Percentiles rank a stretch among this genome's conserved stretches.
These are phyloP conservation scores for Byssochlamys sp. DNA, from an alignment of 2,329 filamentous ascomycete species.

Conservation along the genomic window DNA sequence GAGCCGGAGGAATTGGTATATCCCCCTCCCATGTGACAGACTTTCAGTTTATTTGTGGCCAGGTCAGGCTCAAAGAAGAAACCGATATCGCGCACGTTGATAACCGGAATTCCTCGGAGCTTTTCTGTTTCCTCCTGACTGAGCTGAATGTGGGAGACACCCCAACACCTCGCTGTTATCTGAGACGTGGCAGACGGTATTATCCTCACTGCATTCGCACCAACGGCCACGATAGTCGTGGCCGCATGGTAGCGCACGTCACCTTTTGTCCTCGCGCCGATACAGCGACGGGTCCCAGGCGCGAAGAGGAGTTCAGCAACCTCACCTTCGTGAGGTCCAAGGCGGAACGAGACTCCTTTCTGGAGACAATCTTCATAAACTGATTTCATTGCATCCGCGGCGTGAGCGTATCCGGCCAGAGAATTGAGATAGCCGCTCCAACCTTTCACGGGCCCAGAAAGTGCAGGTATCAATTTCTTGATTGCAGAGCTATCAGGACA, in stretches of 20 bases:
- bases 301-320: slow-evolving; percentile 33
- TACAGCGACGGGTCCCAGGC: slow-evolving; percentile 12
- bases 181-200: slow-evolving; percentile 42
- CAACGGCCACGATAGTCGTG: slow-evolving; percentile 44
- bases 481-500: not conserved
- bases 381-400: slow-evolving; percentile 42
- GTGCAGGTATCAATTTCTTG: not conserved
- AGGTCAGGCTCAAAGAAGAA: slow-evolving; percentile 59
- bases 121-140: slow-evolving; percentile 45
- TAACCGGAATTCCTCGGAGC: slow-evolving; percentile 51
- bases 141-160: slow-evolving; percentile 51
- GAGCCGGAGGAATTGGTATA: slow-evolving; percentile 42
- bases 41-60: slow-evolving; percentile 48
- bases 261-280: slow-evolving; percentile 30
- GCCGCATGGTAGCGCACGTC: slow-evolving; percentile 28
- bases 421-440: slow-evolving; percentile 53
- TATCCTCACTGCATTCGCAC: slow-evolving; percentile 34
- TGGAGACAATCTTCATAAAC: slow-evolving; percentile 37
- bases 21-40: slow-evolving; percentile 51
- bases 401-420: slow-evolving; percentile 50
- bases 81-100: slow-evolving; percentile 51
- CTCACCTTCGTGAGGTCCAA: slow-evolving; percentile 31
- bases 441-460: slow-evolving; percentile 35
- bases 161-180: slow-evolving; percentile 49
- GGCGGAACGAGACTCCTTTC: slow-evolving; percentile 34